Conservation (phyloP, 306 rosid species). For the Mimosa pudica region DNA sequence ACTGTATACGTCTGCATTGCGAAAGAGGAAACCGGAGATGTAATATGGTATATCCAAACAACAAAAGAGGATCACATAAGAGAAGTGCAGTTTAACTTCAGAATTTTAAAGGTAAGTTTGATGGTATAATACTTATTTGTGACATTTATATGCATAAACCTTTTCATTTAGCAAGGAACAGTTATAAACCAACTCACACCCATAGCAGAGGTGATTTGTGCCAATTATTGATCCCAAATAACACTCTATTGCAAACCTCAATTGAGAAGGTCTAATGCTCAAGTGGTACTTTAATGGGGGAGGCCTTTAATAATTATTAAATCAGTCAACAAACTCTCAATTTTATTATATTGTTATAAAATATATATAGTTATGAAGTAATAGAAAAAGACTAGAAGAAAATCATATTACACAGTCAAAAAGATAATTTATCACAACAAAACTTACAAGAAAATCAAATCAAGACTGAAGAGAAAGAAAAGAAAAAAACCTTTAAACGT, state of each 20-base stretch:
- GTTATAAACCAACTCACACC: no score
- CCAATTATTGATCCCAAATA: no score
- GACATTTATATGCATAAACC: no score
- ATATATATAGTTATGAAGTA: slow-evolving; percentile 2
- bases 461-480: slow-evolving; percentile 20
- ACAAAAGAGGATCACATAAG: background rate
- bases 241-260: no score
- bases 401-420: slow-evolving; percentile 2
- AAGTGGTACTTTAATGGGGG: no score
- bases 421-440: slow-evolving; percentile 21
- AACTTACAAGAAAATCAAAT: slow-evolving; percentile 25
- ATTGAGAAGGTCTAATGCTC: no score
- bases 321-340: no score
- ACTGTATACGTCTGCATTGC: background rate
- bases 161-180: no score
- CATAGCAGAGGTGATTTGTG: no score
- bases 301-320: no score
- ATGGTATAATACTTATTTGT: no score
- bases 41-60: background rate
- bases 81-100: background rate
- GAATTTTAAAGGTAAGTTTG: no score
- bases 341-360: background rate
- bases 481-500: slow-evolving; percentile 75
- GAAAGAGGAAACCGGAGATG: background rate
- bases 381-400: background rate